Conservation (phyloP, 2,329 filamentous ascomycete genomes). For the Colletotrichum shisoi region DNA sequence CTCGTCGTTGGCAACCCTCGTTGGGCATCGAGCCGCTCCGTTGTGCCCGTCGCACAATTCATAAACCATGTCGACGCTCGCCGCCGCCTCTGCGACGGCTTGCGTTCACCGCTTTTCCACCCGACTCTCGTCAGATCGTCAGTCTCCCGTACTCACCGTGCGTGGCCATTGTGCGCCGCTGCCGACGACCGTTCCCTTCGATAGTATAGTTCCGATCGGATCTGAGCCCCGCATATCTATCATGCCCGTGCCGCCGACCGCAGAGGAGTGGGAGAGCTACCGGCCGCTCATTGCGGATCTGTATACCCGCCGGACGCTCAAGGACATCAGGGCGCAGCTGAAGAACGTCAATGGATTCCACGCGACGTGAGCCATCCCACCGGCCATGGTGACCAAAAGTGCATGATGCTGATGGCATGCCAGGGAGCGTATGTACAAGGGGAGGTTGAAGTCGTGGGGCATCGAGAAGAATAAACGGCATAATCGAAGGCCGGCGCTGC, state of each 20-base stretch:
- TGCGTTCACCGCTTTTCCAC: background rate
- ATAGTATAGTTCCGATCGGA: background rate
- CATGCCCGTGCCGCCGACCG: conserved; percentile 27
- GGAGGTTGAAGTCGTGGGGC: conserved; percentile 30
- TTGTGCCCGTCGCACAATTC: conserved; percentile 10
- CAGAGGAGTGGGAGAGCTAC: conserved; percentile 32
- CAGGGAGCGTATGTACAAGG: conserved; percentile 38
- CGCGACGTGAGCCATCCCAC: conserved; percentile 29
- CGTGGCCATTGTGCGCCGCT: background rate
- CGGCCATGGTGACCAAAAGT: background rate
- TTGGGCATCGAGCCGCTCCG: background rate
- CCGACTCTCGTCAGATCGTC: background rate
- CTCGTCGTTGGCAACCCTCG: conserved; percentile 10
- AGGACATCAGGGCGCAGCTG: conserved; percentile 20
- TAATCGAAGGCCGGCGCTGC: background rate
- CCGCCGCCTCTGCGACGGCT: background rate
- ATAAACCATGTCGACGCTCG: conserved; percentile 20
- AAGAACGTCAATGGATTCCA: conserved; percentile 16
- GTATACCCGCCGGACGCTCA: conserved; percentile 26
- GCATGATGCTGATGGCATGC: background rate
- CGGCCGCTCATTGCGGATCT: conserved; percentile 23
- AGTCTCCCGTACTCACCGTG: background rate
- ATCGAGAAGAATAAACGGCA: conserved; percentile 34
- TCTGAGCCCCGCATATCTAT: background rate
- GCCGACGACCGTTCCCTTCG: background rate